Percentiles rank a stretch among this genome's conserved stretches.
Conservation (phyloP, 352 stramenopile genomes). For the Phytophthora litchii region DNA sequence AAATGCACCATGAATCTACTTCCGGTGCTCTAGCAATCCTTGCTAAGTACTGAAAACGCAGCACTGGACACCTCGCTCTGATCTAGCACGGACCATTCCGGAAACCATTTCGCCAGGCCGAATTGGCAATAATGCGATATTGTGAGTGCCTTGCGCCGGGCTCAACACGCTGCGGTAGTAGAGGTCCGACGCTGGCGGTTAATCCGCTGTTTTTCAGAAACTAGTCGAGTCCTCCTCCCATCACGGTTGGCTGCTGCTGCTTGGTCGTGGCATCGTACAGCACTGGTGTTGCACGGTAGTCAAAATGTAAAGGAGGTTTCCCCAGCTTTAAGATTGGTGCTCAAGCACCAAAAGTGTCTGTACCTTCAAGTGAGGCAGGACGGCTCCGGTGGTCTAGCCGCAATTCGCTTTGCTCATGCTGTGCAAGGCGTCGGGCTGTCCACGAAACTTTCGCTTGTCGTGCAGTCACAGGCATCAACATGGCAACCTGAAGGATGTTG, state of each 20-base stretch:
- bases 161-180: conserved; percentile 34
- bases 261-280: conserved; percentile 22
- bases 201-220: conserved; percentile 30
- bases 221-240: conserved; percentile 25
- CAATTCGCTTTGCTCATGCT: conserved; percentile 13
- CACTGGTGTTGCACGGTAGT: conserved; percentile 6
- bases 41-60: neutral
- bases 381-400: conserved; percentile 21
- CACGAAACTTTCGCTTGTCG: conserved; percentile 26
- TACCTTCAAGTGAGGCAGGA: conserved; percentile 11
- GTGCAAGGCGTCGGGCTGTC: conserved; percentile 19
- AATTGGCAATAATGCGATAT: neutral
- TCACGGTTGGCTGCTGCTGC: conserved; percentile 4
- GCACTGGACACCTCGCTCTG: neutral
- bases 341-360: conserved; percentile 2
- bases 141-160: conserved; percentile 13
- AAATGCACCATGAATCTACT: neutral
- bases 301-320: conserved; percentile 18
- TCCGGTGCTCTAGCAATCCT: neutral
- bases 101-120: conserved; percentile 14
- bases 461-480: conserved; percentile 19
- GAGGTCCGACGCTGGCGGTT: conserved; percentile 21
- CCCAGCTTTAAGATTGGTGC: conserved; percentile 20
- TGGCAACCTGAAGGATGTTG: conserved; percentile 7
- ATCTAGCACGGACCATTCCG: conserved; percentile 3